Conservation (phyloP, 2,329 filamentous ascomycete species). For the Boeremia exigua region DNA sequence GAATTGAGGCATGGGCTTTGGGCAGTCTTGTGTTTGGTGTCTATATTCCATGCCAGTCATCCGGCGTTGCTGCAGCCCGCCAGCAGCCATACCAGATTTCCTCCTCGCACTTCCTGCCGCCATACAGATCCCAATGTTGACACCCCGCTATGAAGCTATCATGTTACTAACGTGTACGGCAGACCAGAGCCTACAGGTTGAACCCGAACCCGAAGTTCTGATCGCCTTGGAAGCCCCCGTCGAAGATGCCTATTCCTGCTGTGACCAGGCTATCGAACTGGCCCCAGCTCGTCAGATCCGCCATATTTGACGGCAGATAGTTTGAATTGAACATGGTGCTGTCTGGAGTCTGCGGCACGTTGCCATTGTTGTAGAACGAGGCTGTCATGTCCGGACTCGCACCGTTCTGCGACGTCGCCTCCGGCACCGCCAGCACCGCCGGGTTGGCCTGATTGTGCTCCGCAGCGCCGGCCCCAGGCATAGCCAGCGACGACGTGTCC, state of each 20-base stretch:
- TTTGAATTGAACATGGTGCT: constrained; percentile 31
- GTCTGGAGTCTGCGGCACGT: constrained; percentile 40
- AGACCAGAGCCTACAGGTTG: constrained; percentile 9
- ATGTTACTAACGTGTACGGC: not conserved
- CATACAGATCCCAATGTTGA: not conserved
- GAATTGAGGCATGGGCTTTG: not conserved
- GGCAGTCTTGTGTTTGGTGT: not conserved
- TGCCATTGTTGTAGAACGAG: constrained; percentile 21
- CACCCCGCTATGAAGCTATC: not conserved
- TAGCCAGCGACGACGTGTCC: not conserved
- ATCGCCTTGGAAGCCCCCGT: constrained; percentile 36
- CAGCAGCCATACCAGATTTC: not conserved
- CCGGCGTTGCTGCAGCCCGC: not conserved
- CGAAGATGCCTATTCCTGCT: constrained; percentile 42
- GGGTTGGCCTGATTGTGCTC: constrained; percentile 2
- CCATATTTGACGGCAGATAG: constrained; percentile 37
- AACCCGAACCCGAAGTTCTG: constrained; percentile 30
- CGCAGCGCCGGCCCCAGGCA: not conserved
- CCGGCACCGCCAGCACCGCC: constrained; percentile 3
- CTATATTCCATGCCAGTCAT: not conserved
- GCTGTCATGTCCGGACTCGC: constrained; percentile 18
- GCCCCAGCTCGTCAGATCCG: constrained; percentile 47
- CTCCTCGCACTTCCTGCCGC: not conserved
- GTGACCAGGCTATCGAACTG: constrained; percentile 49
- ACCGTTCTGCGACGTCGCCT: constrained; percentile 21